Conservation (phyloP, 2,329 filamentous ascomycete species). For the Trichoderma endophyticum region DNA sequence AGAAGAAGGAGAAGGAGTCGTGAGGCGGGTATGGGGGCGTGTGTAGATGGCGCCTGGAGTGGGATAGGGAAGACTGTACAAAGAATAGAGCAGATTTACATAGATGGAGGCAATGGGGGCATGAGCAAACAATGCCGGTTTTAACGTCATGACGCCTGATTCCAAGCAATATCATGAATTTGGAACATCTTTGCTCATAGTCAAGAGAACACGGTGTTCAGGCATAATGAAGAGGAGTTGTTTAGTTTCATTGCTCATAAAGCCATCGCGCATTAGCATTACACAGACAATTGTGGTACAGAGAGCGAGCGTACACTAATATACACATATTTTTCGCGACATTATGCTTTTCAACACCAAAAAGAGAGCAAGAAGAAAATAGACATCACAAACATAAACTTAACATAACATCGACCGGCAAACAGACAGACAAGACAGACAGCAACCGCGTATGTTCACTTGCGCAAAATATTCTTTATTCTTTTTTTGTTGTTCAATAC, state of each 20-base stretch:
- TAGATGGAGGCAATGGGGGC: neutral
- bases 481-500: neutral
- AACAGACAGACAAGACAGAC: slow-evolving; percentile 15
- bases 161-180: neutral
- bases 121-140: neutral
- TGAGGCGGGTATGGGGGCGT: neutral
- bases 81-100: neutral
- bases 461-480: slow-evolving; percentile 17
- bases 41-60: neutral
- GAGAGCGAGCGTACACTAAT: neutral
- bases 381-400: slow-evolving; percentile 11
- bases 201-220: too few relatives aligned
- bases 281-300: neutral
- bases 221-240: neutral
- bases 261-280: neutral
- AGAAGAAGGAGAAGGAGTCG: slow-evolving; percentile 26
- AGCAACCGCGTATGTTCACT: slow-evolving; percentile 21
- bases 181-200: neutral
- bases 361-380: neutral
- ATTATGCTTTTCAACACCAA: neutral
- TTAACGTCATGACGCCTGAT: neutral
- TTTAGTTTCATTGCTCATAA: neutral
- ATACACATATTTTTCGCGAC: neutral
- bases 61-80: neutral
- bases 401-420: slow-evolving; percentile 21